A percentile compares a stretch with the other conserved stretches of the same genome.
These are phyloP conservation scores for Aspergillus biplanus DNA, from an alignment of 495 filamentous ascomycete species.

Conservation along the genomic window DNA sequence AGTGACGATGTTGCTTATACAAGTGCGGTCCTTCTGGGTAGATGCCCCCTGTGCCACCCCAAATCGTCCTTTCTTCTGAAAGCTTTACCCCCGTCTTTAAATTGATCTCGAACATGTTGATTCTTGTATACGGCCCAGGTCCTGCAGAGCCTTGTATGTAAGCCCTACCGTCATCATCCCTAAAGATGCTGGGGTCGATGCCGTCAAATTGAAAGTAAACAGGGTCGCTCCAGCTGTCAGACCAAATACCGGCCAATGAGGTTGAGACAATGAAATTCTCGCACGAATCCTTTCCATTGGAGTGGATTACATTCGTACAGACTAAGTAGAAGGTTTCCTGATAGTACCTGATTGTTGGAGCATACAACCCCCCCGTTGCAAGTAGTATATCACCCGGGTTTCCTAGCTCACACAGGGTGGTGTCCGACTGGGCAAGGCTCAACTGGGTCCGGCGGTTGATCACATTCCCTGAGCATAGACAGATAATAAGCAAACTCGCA, in stretches of 20 bases:
- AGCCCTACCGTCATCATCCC: background rate
- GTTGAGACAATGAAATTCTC: conserved; percentile 6
- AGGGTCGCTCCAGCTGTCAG: conserved; percentile 8
- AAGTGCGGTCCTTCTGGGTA: conserved; percentile 10
- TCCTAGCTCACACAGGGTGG: background rate
- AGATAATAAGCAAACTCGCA: background rate
- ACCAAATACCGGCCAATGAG: background rate
- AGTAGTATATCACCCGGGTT: background rate
- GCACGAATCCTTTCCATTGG: background rate
- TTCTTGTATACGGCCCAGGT: background rate
- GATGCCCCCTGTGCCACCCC: background rate
- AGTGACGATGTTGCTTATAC: background rate
- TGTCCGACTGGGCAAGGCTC: conserved; percentile 3
- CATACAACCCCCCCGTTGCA: conserved; percentile 4
- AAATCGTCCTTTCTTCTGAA: background rate
- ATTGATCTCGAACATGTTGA: conserved; percentile 8
- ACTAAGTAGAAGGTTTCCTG: conserved; percentile 7
- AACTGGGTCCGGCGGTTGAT: conserved; percentile 7
- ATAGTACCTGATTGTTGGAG: conserved; percentile 8
- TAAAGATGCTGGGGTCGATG: conserved; percentile 8
- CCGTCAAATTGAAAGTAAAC: conserved; percentile 10
- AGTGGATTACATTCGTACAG: conserved; percentile 8
- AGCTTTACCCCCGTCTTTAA: conserved; percentile 1
- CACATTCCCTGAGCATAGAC: background rate
- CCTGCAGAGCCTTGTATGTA: conserved; percentile 6